Base-by-base conservation (phyloP, 208 protist species). In the Balamuthia mandrillaris region DNA sequence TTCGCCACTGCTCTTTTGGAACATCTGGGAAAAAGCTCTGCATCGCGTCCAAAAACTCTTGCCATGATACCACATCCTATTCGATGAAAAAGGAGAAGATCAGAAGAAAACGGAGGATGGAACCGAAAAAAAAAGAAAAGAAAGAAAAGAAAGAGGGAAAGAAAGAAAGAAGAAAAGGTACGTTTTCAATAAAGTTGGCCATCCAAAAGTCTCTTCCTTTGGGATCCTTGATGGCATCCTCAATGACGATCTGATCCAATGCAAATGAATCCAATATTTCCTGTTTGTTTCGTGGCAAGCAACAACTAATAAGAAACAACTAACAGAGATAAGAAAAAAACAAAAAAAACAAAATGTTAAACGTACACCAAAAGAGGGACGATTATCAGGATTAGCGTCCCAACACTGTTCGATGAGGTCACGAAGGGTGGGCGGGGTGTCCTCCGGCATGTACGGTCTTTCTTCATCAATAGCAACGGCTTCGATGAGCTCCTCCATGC, bases 161-260 rank as follows among this genome's bases (percentile, higher is more conserved):
- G 65, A 51, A n/a, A n/a, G n/a, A n/a, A n/a, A n/a, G n/a, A n/a
- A n/a, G n/a, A n/a, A n/a, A n/a, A n/a, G n/a, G 5, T 79, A 79
- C 70, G 10, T 79, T 27, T 58, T 79, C 70, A 21, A 79, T 47
- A 79, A 79, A 79, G 70, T 79, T 31, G 5, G 51, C 29, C 6
- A 61, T 79, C 70, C 70, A 79, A 47, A 79, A 79, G 6, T 41
- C 42, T 29, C 58, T 41, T 6, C 70, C 70, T 12, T 39, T 79
- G 70, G 70, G 33, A 47, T 79, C 70, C 70, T 79, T 79, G 70
- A 79, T 37, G 0, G 49, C 70, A 18, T 41, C 51, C n/a, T 79
- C 33, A 21, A 79, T 79, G 24, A 79, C 58, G 49, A 79, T 31
- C 2, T 45, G 18, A 31, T 79, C 70, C 3, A 79, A 27, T 14